phyloP scores from a whole-genome alignment of 208 protist species.

The Kentomonas sorsogonicus region DNA sequence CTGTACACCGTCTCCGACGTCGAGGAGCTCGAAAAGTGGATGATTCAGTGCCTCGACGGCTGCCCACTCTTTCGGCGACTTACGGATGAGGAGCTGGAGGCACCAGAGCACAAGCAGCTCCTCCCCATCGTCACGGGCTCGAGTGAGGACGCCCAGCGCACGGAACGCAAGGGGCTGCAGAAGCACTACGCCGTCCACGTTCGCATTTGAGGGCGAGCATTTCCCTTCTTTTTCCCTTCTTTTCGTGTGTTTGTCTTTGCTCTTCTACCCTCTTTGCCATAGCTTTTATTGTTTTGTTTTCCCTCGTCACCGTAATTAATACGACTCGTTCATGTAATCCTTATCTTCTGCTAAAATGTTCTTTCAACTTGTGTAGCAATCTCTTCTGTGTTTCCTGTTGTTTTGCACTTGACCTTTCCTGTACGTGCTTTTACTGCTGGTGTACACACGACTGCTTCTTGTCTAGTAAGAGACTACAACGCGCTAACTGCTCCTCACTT shows the following conservation, averaged over 20 bases:
- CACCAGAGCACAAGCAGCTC: constrained; percentile 37
- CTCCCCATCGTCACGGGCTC: constrained; percentile 53
- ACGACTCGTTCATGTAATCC: neutral
- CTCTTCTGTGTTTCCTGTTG: too few relatives aligned
- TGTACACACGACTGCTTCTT: too few relatives aligned
- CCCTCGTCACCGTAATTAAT: too few relatives aligned
- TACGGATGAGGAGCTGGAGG: constrained; percentile 54
- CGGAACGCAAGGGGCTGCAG: constrained; percentile 63
- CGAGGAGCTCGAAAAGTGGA: constrained; percentile 90
- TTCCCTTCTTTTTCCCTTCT: neutral
- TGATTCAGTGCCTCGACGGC: constrained; percentile 87
- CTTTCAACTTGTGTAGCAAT: too few relatives aligned
- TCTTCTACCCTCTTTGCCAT: neutral
- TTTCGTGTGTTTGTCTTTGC: neutral
- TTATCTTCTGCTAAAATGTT: too few relatives aligned
- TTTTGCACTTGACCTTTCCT: too few relatives aligned
- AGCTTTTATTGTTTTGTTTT: neutral
- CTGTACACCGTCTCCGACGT: constrained; percentile 97
- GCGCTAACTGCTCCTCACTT: too few relatives aligned
- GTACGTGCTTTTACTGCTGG: too few relatives aligned
- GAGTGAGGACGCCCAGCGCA: constrained; percentile 87
- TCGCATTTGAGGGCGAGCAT: constrained; percentile 22
- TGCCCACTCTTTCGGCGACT: constrained; percentile 92
- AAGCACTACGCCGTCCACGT: constrained; percentile 83
- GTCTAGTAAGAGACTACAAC: too few relatives aligned